Conservation (phyloP, 176 grass and related monocot species). For the Carex myosuroides region DNA sequence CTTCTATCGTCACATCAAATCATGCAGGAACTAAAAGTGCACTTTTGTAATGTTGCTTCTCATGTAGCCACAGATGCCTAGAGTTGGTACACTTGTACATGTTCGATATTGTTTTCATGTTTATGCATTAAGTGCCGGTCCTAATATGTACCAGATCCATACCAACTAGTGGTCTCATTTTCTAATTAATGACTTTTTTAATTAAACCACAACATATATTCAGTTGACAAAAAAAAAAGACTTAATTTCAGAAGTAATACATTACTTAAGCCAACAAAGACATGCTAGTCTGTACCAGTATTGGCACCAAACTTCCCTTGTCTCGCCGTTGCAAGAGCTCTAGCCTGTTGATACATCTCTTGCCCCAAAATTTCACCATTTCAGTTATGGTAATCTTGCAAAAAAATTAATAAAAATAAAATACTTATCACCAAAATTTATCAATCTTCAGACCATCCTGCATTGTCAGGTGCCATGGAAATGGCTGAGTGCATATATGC, state of each 20-base stretch:
- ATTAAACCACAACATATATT: not conserved
- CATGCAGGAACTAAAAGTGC: not conserved
- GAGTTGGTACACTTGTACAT: conserved; percentile 44
- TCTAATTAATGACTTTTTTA: not conserved
- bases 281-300: not conserved
- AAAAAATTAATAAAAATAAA: conserved; percentile 22
- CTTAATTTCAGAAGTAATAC: not conserved
- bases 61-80: conserved; percentile 9
- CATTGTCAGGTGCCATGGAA: too few species aligned
- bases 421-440: too few species aligned
- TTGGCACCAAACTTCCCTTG: not conserved
- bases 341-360: not conserved
- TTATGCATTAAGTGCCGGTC: conserved; percentile 27
- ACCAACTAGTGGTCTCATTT: not conserved
- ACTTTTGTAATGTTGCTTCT: not conserved
- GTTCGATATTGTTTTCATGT: conserved; percentile 38
- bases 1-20: not conserved
- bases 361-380: not conserved
- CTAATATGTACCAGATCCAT: conserved; percentile 3
- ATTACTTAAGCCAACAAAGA: not conserved
- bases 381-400: not conserved
- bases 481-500: too few species aligned
- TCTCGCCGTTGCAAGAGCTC: not conserved
- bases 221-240: not conserved
- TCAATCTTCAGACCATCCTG: too few species aligned